Percentiles rank a stretch among this genome's conserved stretches.
Conservation (phyloP, 2,329 filamentous ascomycete genomes). For the Huntiella decipiens region DNA sequence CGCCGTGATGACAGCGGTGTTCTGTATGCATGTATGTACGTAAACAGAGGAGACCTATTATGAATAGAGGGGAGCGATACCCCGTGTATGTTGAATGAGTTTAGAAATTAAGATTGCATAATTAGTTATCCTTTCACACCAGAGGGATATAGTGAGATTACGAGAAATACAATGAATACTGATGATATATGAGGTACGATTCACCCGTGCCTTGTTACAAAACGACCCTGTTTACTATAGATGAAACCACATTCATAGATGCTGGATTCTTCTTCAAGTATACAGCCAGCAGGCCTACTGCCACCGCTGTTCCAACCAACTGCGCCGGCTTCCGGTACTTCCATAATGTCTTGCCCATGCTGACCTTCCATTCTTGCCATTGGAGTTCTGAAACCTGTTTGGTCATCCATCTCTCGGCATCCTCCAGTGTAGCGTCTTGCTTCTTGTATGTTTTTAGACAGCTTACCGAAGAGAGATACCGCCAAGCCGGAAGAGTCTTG, state of each 20-base stretch:
- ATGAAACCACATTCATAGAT: slow-evolving; percentile 8
- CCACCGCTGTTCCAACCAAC: slow-evolving; percentile 42
- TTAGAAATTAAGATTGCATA: too few relatives aligned
- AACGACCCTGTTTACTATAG: neutral
- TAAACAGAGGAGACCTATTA: too few relatives aligned
- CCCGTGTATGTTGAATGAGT: too few relatives aligned
- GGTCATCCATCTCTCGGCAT: slow-evolving; percentile 50
- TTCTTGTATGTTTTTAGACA: slow-evolving; percentile 67
- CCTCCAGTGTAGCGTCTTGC: slow-evolving; percentile 31
- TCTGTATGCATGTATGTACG: too few relatives aligned
- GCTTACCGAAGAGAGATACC: slow-evolving; percentile 51
- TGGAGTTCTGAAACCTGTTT: slow-evolving; percentile 52
- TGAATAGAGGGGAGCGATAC: too few relatives aligned
- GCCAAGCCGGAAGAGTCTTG: slow-evolving; percentile 52
- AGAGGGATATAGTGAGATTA: too few relatives aligned
- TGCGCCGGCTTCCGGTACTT: slow-evolving; percentile 44
- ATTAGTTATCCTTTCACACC: too few relatives aligned
- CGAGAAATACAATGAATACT: too few relatives aligned
- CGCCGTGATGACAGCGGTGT: slow-evolving; percentile 1
- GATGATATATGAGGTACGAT: too few relatives aligned
- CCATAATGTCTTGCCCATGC: slow-evolving; percentile 10
- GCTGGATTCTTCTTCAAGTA: slow-evolving; percentile 37
- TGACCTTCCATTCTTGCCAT: slow-evolving; percentile 15
- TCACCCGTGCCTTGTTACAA: too few relatives aligned
- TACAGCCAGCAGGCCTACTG: slow-evolving; percentile 49